These are phyloP conservation scores for Keqinozyma sinolaborantium DNA, from an alignment of 1,139 yeast species.

Conservation along the genomic window DNA sequence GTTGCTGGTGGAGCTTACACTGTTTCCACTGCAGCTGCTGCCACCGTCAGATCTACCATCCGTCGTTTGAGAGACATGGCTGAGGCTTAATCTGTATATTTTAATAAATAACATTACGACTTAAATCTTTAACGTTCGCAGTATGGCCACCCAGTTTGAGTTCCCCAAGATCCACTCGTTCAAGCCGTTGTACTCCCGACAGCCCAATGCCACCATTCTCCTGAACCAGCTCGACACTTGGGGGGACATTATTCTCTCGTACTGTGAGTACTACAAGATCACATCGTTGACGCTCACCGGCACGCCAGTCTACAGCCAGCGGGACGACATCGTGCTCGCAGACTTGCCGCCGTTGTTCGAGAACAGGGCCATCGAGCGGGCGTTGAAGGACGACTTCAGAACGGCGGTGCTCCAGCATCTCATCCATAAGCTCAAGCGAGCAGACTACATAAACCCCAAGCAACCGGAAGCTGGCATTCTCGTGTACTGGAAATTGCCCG, in stretches of 20 bases:
- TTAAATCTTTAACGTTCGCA: slow-evolving; percentile 10
- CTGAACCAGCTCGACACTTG: slow-evolving; percentile 62
- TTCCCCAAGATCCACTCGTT: slow-evolving; percentile 79
- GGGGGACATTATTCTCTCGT: slow-evolving; percentile 43
- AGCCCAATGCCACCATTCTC: slow-evolving; percentile 78
- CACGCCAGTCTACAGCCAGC: slow-evolving; percentile 23
- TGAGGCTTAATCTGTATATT: slow-evolving; percentile 69
- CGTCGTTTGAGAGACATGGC: slow-evolving; percentile 99
- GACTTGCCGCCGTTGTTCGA: slow-evolving; percentile 39
- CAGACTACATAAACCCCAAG: slow-evolving; percentile 47
- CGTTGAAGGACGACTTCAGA: slow-evolving; percentile 53
- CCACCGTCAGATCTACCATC: slow-evolving; percentile 99
- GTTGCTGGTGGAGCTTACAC: slow-evolving; percentile 99
- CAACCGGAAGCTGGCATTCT: slow-evolving; percentile 44
- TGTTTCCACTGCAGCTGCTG: slow-evolving; percentile 98
- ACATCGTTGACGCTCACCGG: slow-evolving; percentile 33
- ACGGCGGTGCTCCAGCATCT: slow-evolving; percentile 56
- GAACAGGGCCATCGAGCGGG: slow-evolving; percentile 48
- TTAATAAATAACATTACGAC: background rate
- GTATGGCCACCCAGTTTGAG: slow-evolving; percentile 13
- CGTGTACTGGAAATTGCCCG: slow-evolving; percentile 68
- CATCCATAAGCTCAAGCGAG: slow-evolving; percentile 48
- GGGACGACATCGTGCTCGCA: slow-evolving; percentile 15
- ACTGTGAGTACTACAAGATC: slow-evolving; percentile 56
- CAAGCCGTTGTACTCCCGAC: slow-evolving; percentile 91